A percentile compares a stretch with the other conserved stretches of the same genome.
Evolutionary conservation across 129 eudicot species (phyloP).

Genomic region (Chrysanthemum lavandulifolium): DNA sequence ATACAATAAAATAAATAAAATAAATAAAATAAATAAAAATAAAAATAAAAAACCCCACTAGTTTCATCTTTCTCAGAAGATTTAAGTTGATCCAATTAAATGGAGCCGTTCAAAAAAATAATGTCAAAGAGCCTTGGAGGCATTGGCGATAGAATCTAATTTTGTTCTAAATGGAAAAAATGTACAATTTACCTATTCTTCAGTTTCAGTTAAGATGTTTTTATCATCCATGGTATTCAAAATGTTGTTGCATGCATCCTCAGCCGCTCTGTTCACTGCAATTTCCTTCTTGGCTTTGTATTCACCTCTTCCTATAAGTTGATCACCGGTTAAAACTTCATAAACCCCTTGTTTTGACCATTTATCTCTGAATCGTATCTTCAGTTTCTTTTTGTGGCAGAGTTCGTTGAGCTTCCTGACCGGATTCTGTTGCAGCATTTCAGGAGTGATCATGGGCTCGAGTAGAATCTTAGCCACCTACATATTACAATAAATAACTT

Average conservation of each 20-base stretch:
- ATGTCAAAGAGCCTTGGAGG: too few species aligned
- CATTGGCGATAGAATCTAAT: neutral
- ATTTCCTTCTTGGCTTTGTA: constrained; percentile 64
- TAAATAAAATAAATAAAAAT: too few species aligned
- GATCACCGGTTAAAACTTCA: constrained; percentile 46
- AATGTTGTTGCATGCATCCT: constrained; percentile 55
- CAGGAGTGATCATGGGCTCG: constrained; percentile 68
- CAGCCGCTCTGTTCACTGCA: constrained; percentile 73
- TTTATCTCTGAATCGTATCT: constrained; percentile 42
- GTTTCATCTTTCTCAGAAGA: neutral
- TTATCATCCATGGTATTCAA: constrained; percentile 21
- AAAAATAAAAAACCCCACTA: too few species aligned
- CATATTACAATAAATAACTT: neutral
- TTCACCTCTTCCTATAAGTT: constrained; percentile 56
- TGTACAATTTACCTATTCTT: neutral
- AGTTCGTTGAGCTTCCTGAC: constrained; percentile 62
- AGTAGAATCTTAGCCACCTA: constrained; percentile 59
- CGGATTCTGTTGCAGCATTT: constrained; percentile 63
- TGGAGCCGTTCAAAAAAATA: too few species aligned
- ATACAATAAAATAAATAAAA: too few species aligned
- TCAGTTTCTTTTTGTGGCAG: constrained; percentile 54
- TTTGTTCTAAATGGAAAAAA: neutral
- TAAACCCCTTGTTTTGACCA: constrained; percentile 51
- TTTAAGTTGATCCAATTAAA: too few species aligned
- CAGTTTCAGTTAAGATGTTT: neutral